Evolutionary conservation across 2,329 filamentous ascomycete species (phyloP), one percentile per base, ranked within the genome.

Genomic region (Capronia epimyces): DNA sequence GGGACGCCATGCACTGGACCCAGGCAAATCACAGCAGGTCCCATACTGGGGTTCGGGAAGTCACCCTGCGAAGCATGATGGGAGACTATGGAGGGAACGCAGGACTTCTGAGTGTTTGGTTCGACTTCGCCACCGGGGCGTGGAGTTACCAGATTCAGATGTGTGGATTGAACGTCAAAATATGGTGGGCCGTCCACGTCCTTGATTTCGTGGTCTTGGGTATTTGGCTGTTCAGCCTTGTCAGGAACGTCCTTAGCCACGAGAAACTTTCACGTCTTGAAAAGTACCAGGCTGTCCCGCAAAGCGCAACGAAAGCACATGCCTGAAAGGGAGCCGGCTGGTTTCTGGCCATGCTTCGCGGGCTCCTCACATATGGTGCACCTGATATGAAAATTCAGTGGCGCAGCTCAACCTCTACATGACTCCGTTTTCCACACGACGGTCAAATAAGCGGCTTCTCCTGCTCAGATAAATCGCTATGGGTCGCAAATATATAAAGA

Each of bases 61-160:
- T 97, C 58, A 98, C 93, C 0, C 86, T 98, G 1, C 83, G 90
- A 52, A 95, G 89, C 68, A 97, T 98, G 89, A 98, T 98, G 93
- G 93, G 93, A 49, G 87, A 87, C 50, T 98, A 86, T 68, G 84
- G 82, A n/a, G 93, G 93, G 16, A 93, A 96, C 65, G 89, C 89
- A 0, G 93, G 89, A 0, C 74, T 98, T 36, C 70, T 98, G 34
- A 93, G 86, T 55, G 78, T 87, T 1, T 98, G 91, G 91, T 97
- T 91, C 64, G 88, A 97, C 66, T 68, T 79, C 49, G 73, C 76
- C 2, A 68, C 69, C 1, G 83, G 81, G 75, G 81, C 86, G 66
- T 98, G 93, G 93, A 77, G 77, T 58, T 87, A 87, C 59, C 87
- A 91, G 61, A 93, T 93, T 61, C 75, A 74, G 7, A 86, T 80